Conservation (phyloP, 805 yeast genomes). For the Wickerhamomyces silvicola region DNA sequence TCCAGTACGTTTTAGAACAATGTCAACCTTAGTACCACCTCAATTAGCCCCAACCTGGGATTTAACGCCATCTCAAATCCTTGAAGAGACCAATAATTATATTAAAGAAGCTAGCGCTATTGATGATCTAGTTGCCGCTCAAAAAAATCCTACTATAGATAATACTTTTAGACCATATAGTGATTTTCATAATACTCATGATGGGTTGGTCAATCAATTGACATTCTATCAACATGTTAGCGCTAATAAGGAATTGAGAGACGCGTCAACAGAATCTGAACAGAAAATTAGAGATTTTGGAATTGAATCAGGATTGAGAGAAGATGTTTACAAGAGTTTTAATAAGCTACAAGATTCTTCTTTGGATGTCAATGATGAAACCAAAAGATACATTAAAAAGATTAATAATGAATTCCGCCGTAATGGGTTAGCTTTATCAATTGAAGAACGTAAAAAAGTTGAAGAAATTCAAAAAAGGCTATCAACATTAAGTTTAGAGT, state of each 20-base stretch:
- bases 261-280: conserved; percentile 62
- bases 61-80: conserved; percentile 45
- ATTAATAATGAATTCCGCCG: conserved; percentile 50
- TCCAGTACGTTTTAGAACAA: no score
- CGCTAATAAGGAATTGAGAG: conserved; percentile 54
- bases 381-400: conserved; percentile 52
- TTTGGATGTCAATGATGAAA: conserved; percentile 41
- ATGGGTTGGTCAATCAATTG: conserved; percentile 42
- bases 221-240: conserved; percentile 73
- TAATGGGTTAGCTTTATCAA: conserved; percentile 60
- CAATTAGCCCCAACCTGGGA: conserved; percentile 47
- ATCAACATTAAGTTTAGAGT: conserved; percentile 49
- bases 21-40: conserved; percentile 15
- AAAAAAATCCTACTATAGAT: conserved; percentile 47
- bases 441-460: conserved; percentile 47
- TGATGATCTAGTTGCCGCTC: conserved; percentile 48
- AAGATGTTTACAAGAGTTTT: conserved; percentile 57
- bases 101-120: conserved; percentile 37
- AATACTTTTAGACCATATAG: conserved; percentile 49
- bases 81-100: conserved; percentile 35
- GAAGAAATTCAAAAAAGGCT: conserved; percentile 54
- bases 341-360: conserved; percentile 41
- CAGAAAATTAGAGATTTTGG: conserved; percentile 46
- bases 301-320: conserved; percentile 62
- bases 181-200: conserved; percentile 41